phyloP scores from a whole-genome alignment of 257 asterid genomes.

The Jacaranda copaia region DNA sequence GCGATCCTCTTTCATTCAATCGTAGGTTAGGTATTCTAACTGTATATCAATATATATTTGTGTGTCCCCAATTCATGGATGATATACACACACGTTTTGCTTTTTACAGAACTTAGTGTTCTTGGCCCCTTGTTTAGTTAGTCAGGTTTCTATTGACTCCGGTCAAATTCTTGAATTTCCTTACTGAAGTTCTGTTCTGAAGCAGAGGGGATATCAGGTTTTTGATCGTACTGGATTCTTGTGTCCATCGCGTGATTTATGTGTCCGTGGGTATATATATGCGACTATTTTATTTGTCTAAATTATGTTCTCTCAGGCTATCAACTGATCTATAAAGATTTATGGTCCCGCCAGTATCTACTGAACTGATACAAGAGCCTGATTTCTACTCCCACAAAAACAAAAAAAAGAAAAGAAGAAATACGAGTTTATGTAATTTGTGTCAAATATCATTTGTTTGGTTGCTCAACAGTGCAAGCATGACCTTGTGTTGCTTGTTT shows the following conservation, averaged over 20 bases:
- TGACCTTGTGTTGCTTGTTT: constrained; percentile 1
- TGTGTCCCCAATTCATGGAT: background rate
- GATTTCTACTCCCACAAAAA: background rate
- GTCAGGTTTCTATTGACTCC: background rate
- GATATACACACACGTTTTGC: background rate
- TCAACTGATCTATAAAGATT: background rate
- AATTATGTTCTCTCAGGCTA: background rate
- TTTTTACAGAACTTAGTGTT: background rate
- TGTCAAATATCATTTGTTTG: background rate
- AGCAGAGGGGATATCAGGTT: constrained; percentile 17
- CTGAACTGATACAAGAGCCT: background rate
- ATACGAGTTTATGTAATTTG: background rate
- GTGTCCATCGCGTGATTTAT: background rate
- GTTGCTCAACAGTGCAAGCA: background rate
- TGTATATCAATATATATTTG: background rate
- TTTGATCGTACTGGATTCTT: background rate
- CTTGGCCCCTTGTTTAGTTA: background rate
- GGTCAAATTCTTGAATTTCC: background rate
- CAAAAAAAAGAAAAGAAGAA: background rate
- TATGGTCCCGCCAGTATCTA: background rate
- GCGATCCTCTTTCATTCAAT: background rate
- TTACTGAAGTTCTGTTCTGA: constrained; percentile 6
- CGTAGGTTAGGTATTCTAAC: constrained; percentile 22
- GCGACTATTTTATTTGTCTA: background rate
- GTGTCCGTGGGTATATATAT: background rate